Evolutionary conservation across 108 stramenopile genomes (phyloP).

Genomic region (Schizochytrium sp.): DNA sequence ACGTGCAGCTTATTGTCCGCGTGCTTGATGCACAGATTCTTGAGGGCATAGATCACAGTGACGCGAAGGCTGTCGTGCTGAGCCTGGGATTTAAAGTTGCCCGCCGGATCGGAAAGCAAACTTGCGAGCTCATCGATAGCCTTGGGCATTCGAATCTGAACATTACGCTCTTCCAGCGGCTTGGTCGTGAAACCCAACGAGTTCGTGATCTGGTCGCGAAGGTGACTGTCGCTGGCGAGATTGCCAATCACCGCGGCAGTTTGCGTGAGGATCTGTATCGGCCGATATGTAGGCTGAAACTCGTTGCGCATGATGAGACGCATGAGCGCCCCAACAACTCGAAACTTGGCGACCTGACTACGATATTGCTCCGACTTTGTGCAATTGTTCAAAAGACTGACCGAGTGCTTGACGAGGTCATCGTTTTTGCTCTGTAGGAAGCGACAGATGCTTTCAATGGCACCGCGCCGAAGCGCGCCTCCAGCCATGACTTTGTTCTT

Average conservation of each 20-base stretch:
- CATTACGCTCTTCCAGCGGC: neutral
- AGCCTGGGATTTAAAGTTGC: neutral
- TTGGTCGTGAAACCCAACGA: neutral
- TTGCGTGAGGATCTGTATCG: neutral
- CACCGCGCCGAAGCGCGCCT: neutral
- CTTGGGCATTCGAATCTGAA: neutral
- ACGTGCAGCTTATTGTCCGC: neutral
- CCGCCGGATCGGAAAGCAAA: neutral
- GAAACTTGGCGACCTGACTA: neutral
- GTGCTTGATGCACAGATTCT: neutral
- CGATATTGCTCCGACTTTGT: slow-evolving; percentile 5
- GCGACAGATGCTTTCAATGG: neutral
- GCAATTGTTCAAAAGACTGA: neutral
- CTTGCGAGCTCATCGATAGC: neutral
- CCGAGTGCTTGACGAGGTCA: neutral
- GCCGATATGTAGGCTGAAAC: neutral
- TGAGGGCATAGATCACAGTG: neutral
- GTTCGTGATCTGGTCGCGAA: neutral
- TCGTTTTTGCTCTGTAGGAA: neutral
- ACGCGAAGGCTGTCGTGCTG: neutral
- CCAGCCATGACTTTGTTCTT: slow-evolving; percentile 12
- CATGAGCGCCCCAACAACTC: neutral
- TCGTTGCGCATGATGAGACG: neutral
- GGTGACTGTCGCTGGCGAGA: neutral
- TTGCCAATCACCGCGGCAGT: neutral